Conservation (phyloP, 257 asterid species). For the Lycium barbarum region DNA sequence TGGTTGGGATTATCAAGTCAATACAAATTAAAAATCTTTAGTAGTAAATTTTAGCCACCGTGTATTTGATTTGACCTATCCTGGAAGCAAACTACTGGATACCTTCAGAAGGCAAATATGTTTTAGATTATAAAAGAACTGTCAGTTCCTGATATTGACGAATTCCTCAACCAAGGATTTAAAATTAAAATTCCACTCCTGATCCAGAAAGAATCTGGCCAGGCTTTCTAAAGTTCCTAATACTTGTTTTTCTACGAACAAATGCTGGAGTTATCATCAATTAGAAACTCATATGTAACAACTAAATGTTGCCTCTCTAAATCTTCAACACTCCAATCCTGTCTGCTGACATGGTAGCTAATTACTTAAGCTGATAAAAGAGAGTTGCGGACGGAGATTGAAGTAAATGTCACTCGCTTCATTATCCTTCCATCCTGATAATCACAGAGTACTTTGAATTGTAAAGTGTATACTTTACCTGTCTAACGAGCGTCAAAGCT, state of each 20-base stretch:
- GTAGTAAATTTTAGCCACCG: not conserved
- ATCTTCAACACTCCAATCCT: not conserved
- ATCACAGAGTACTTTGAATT: not conserved
- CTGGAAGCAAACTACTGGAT: not conserved
- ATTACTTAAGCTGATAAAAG: not conserved
- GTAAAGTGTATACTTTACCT: constrained; percentile 45
- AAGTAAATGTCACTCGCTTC: not conserved
- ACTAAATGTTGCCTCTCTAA: not conserved
- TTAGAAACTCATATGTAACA: not conserved
- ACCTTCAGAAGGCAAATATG: no score
- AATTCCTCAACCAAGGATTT: no score
- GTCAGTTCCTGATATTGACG: no score
- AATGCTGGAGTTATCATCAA: not conserved
- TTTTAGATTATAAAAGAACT: no score
- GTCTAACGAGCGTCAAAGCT: constrained; percentile 64
- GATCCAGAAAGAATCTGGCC: no score
- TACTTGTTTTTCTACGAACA: not conserved
- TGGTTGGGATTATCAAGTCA: no score
- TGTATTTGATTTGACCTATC: not conserved
- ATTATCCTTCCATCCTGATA: not conserved
- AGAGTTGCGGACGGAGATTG: not conserved
- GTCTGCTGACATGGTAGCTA: not conserved
- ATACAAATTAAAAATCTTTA: not conserved
- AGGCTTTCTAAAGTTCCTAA: not conserved
- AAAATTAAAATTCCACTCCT: no score